These are phyloP conservation scores for Voacanga thouarsii DNA, from an alignment of 257 asterid species.

Conservation along the genomic window DNA sequence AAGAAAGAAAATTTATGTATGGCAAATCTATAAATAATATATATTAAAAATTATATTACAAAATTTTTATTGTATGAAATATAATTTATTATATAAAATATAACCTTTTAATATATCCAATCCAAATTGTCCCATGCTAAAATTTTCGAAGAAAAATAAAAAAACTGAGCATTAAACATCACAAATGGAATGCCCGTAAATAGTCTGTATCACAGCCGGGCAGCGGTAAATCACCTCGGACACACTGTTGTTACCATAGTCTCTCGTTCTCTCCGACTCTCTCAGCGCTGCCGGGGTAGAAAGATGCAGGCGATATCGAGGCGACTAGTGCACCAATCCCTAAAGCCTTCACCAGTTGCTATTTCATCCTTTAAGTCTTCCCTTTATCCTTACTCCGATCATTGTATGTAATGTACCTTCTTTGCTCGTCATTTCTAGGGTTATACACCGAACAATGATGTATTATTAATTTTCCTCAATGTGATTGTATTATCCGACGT, in stretches of 20 bases:
- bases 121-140: too few species aligned
- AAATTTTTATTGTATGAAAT: too few species aligned
- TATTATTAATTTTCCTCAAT: background rate
- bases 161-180: too few species aligned
- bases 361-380: slow-evolving; percentile 47
- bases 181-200: too few species aligned
- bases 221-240: background rate
- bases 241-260: background rate
- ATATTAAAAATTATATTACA: too few species aligned
- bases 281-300: slow-evolving; percentile 22
- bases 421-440: slow-evolving; percentile 24
- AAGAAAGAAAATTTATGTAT: too few species aligned
- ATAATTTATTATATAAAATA: too few species aligned
- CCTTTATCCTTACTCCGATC: slow-evolving; percentile 38
- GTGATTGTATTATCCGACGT: background rate
- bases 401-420: slow-evolving; percentile 36
- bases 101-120: too few species aligned
- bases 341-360: slow-evolving; percentile 28
- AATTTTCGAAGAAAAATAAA: too few species aligned
- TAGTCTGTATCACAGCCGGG: background rate
- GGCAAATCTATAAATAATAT: too few species aligned
- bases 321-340: slow-evolving; percentile 47
- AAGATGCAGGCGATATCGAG: slow-evolving; percentile 66
- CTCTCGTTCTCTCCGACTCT: background rate
- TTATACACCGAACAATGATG: background rate